Evolutionary conservation across 805 yeast species (phyloP).

Genomic region (Lipomyces chichibuensis): DNA sequence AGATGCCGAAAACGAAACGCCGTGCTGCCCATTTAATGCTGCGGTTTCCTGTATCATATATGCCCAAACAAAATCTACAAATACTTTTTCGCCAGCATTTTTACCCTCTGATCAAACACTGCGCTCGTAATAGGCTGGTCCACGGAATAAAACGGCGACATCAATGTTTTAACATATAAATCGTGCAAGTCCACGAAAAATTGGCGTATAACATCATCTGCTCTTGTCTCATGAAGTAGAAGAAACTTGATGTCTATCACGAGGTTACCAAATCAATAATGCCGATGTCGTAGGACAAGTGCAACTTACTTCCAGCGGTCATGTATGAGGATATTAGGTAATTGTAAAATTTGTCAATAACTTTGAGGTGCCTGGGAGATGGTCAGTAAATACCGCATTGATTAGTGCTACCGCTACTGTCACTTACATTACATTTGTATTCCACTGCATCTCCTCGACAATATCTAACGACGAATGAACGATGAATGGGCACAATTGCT

Average conservation of each 20-base stretch:
- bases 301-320: constrained; percentile 67
- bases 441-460: constrained; percentile 90
- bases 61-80: constrained; percentile 46
- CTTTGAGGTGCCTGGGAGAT: constrained; percentile 57
- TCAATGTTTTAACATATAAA: constrained; percentile 76
- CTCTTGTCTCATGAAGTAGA: constrained; percentile 63
- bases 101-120: constrained; percentile 74
- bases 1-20: not conserved
- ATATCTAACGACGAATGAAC: constrained; percentile 87
- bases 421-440: constrained; percentile 52
- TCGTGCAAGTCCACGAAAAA: constrained; percentile 87
- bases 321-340: constrained; percentile 79
- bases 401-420: not conserved
- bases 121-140: constrained; percentile 75
- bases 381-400: not conserved
- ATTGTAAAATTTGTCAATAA: constrained; percentile 84
- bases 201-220: constrained; percentile 77
- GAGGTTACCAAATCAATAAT: not conserved
- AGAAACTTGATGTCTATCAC: constrained; percentile 65
- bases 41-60: too few species aligned
- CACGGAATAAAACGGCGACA: constrained; percentile 83
- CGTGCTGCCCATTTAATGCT: not conserved
- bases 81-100: constrained; percentile 73
- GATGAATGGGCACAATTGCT: constrained; percentile 83
- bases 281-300: not conserved